phyloP scores from a whole-genome alignment of 352 stramenopile species.

The Elongisporangium undulatum region DNA sequence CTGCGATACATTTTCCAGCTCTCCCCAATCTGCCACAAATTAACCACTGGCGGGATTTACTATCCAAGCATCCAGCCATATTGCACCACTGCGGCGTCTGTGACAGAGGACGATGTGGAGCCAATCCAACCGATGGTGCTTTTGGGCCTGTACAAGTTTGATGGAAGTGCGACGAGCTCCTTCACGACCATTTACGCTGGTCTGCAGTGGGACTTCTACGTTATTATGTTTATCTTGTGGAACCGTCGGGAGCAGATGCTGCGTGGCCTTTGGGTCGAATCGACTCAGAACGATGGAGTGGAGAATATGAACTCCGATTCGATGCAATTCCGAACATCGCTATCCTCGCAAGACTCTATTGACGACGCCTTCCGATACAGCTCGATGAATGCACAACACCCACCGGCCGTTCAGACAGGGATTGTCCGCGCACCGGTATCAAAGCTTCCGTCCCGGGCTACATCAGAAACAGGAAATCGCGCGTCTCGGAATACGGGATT shows the following conservation, averaged over 20 bases:
- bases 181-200: conserved; percentile 57
- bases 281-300: conserved; percentile 14
- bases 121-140: conserved; percentile 74
- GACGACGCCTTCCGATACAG: conserved; percentile 58
- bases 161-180: conserved; percentile 51
- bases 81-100: conserved; percentile 33
- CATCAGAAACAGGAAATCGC: not conserved
- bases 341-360: conserved; percentile 73
- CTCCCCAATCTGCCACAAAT: conserved; percentile 73
- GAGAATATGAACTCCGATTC: conserved; percentile 43
- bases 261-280: conserved; percentile 70
- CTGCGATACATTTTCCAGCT: conserved; percentile 82
- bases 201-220: conserved; percentile 84
- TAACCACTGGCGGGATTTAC: conserved; percentile 48
- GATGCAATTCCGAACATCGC: conserved; percentile 35
- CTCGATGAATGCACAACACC: not conserved
- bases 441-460: not conserved
- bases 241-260: conserved; percentile 75
- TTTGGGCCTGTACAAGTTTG: conserved; percentile 86
- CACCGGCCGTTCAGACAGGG: not conserved
- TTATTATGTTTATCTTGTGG: conserved; percentile 75
- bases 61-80: conserved; percentile 81
- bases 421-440: not conserved
- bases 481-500: not conserved
- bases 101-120: conserved; percentile 16